These are phyloP conservation scores for Prunus mira DNA, from an alignment of 306 rosid species.

Conservation along the genomic window DNA sequence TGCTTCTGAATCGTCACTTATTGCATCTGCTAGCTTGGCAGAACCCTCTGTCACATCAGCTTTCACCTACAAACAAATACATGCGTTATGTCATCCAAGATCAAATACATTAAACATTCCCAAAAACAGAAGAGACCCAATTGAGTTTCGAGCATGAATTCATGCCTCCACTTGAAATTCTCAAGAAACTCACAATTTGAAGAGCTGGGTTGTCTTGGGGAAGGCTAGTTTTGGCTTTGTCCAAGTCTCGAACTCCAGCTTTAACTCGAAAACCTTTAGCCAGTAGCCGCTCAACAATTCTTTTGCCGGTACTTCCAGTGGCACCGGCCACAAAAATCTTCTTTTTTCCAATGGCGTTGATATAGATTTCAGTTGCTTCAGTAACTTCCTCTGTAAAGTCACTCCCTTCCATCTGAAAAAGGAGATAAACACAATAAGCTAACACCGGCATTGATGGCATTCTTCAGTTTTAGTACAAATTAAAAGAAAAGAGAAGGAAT, in stretches of 20 bases:
- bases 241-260: conserved; percentile 86
- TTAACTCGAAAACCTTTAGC: conserved; percentile 81
- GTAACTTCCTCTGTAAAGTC: conserved; percentile 45
- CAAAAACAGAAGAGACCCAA: conserved; percentile 5
- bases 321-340: conserved; percentile 94
- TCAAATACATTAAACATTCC: background rate
- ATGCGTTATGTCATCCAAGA: conserved; percentile 7
- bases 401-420: conserved; percentile 64
- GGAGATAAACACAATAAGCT: background rate
- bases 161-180: background rate
- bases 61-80: conserved; percentile 53
- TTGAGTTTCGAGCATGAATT: background rate
- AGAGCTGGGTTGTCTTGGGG: conserved; percentile 57
- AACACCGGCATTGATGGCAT: background rate
- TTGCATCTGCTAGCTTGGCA: conserved; percentile 72
- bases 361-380: conserved; percentile 30
- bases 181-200: conserved; percentile 56
- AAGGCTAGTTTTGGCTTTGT: conserved; percentile 61
- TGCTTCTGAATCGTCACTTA: conserved; percentile 81
- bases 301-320: conserved; percentile 83
- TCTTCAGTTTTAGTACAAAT: too few species aligned
- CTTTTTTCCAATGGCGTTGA: conserved; percentile 29
- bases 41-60: conserved; percentile 89
- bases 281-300: conserved; percentile 80
- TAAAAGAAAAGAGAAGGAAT: too few species aligned